A percentile compares a stretch with the other conserved stretches of the same genome.
Conservation (phyloP, 1,284 basidiomycete species). For the Athelia psychrophila region DNA sequence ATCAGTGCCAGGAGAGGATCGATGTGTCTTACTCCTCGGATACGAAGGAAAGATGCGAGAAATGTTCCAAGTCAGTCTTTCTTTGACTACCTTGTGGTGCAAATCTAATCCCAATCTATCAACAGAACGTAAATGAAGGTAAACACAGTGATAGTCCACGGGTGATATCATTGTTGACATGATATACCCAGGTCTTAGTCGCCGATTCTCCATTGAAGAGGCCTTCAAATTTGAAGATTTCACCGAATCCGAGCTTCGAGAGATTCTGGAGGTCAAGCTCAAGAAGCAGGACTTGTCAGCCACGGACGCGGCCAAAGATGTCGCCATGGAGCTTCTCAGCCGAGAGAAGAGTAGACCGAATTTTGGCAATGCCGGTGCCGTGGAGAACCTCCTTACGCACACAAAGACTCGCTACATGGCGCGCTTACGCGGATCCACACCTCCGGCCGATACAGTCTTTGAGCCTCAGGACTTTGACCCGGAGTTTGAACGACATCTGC, state of each 20-base stretch:
- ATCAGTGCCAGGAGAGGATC: slow-evolving; percentile 62
- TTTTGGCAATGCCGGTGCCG: slow-evolving; percentile 67
- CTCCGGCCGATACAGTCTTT: slow-evolving; percentile 41
- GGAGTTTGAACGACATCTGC: slow-evolving; percentile 44
- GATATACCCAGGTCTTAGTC: slow-evolving; percentile 44
- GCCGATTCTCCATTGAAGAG: slow-evolving; percentile 63
- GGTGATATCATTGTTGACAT: neutral
- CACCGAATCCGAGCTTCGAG: slow-evolving; percentile 44
- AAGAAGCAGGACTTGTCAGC: slow-evolving; percentile 53
- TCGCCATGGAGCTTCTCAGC: slow-evolving; percentile 50
- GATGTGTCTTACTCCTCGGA: slow-evolving; percentile 62
- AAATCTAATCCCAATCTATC: slow-evolving; percentile 1
- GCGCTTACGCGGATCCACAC: slow-evolving; percentile 35
- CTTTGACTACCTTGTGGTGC: neutral
- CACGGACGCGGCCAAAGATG: slow-evolving; percentile 50
- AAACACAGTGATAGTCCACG: neutral
- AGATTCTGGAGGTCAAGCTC: slow-evolving; percentile 55
- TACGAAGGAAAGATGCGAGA: slow-evolving; percentile 63
- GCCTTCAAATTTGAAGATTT: slow-evolving; percentile 68
- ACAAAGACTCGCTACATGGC: slow-evolving; percentile 53
- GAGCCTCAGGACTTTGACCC: slow-evolving; percentile 63
- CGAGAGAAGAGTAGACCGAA: slow-evolving; percentile 55
- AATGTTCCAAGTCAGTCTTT: slow-evolving; percentile 57
- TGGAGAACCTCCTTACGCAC: slow-evolving; percentile 56
- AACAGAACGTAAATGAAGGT: neutral